Evolutionary conservation across 257 asterid genomes (phyloP), one percentile per base, ranked within the genome.

Genomic region (Mentha longifolia): DNA sequence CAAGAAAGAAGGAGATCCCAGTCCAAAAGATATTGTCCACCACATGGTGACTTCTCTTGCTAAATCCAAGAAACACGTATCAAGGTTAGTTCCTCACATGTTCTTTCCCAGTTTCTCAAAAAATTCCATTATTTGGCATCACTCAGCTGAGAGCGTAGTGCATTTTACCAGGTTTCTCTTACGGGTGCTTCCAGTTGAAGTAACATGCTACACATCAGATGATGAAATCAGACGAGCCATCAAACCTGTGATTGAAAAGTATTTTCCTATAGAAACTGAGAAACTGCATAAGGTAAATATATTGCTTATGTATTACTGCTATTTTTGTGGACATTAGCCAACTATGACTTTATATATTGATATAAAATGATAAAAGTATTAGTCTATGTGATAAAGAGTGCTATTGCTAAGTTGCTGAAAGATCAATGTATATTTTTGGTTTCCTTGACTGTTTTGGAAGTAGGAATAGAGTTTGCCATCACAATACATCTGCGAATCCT

Each of bases 41-140:
- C 89, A 82, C 82, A 95, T 95, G 95, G 85, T 92, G 95, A 84
- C 92, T 51, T 95, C 98, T 70, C 87, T 92, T 80, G 95, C 97
- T 66, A 77, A 78, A 35, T 78, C 91, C 69, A 85, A 78, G 87
- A 95, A 87, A 81, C 90, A 92, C 11, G 75, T 95, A 6, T 92
- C 97, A 16, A 92, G 98, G 98, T 91, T 68, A 64, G 43, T 67
- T 55, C 42, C 58, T 39, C 17, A 35, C 41, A 22, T 10, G 7
- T 56, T 20, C 16, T 65, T 72, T 37, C 47, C n/a, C 37, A 22
- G 9, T 51, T 68, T 45, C 6, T 73, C 17, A 65, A 25, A 45
- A 50, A 49, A 7, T 37, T 62, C 65, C 67, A 41, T 30, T 55
- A 63, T 63, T 66, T 37, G 56, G 31, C 46, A 14, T 47, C 52